phyloP scores from a whole-genome alignment of 225 moss, liverwort and hornwort species.

The Polytrichum formosum region DNA sequence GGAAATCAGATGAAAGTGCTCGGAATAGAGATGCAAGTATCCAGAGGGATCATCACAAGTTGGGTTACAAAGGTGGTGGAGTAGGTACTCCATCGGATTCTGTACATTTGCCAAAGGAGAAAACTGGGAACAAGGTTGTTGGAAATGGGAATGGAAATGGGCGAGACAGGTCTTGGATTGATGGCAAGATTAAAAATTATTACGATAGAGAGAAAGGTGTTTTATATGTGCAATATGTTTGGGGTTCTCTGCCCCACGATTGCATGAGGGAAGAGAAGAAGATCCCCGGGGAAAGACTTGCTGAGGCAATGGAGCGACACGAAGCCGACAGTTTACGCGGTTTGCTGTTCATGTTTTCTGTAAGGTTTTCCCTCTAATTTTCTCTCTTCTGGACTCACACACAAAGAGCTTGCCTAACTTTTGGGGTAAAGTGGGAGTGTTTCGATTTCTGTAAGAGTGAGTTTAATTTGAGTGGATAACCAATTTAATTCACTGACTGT shows the following conservation, averaged over 20 bases:
- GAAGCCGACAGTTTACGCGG: slow-evolving; percentile 86
- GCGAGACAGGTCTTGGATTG: slow-evolving; percentile 52
- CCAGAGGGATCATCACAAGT: slow-evolving; percentile 19
- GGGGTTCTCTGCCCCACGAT: slow-evolving; percentile 66
- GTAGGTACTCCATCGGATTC: slow-evolving; percentile 14
- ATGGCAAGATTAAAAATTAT: slow-evolving; percentile 73
- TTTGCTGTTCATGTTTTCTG: slow-evolving; percentile 99
- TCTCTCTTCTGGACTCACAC: background rate
- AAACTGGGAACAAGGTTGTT: slow-evolving; percentile 29
- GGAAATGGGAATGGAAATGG: slow-evolving; percentile 22
- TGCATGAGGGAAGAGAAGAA: slow-evolving; percentile 41
- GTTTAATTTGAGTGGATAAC: no score
- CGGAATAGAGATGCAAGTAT: slow-evolving; percentile 23
- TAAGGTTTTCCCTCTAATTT: slow-evolving; percentile 65
- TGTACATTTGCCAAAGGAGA: slow-evolving; percentile 23
- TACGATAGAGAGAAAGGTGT: slow-evolving; percentile 87
- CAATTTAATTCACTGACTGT: no score
- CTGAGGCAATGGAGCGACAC: slow-evolving; percentile 64
- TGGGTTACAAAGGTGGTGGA: slow-evolving; percentile 21
- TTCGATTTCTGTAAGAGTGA: no score
- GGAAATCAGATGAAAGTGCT: slow-evolving; percentile 25
- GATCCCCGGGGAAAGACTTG: slow-evolving; percentile 44
- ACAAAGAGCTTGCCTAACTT: no score
- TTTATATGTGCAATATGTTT: slow-evolving; percentile 82
- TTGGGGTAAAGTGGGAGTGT: no score